Percentiles rank a stretch among this genome's conserved stretches.
Conservation (phyloP, 768 basidiomycete genomes). For the Lanmaoa rubissima region DNA sequence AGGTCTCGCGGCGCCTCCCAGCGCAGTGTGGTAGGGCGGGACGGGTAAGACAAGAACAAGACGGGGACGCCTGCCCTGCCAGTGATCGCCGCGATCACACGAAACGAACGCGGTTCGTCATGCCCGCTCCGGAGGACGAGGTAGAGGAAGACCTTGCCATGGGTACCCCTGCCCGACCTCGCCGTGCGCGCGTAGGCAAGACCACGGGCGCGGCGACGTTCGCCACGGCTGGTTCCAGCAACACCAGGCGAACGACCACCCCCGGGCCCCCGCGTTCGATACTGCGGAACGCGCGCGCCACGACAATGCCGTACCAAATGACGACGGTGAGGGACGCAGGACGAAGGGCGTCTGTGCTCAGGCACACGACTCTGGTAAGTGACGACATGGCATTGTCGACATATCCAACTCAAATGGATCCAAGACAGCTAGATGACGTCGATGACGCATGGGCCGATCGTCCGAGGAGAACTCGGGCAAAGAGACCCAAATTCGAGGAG, state of each 20-base stretch:
- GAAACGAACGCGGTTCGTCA: slow-evolving; percentile 16
- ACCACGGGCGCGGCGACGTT: no score
- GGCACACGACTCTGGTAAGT: no score
- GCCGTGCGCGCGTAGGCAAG: background rate
- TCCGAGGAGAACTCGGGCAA: no score
- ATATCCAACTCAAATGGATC: no score
- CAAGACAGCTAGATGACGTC: no score
- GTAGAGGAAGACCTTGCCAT: background rate
- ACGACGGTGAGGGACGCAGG: background rate
- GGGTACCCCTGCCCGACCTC: background rate
- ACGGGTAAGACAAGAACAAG: background rate
- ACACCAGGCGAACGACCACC: background rate
- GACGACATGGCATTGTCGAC: no score
- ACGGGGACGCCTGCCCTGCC: background rate
- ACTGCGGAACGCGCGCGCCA: background rate
- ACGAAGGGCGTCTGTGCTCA: background rate
- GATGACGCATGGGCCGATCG: no score
- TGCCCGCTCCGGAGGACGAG: slow-evolving; percentile 2
- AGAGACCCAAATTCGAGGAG: no score
- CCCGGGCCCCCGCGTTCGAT: background rate
- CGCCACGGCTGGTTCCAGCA: background rate
- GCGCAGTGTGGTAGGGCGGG: background rate
- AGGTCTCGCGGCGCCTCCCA: background rate
- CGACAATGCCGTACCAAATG: background rate
- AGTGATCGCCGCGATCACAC: background rate